These are phyloP conservation scores for Brassica balearica DNA, from an alignment of 441 rosid genomes.

Conservation along the genomic window DNA sequence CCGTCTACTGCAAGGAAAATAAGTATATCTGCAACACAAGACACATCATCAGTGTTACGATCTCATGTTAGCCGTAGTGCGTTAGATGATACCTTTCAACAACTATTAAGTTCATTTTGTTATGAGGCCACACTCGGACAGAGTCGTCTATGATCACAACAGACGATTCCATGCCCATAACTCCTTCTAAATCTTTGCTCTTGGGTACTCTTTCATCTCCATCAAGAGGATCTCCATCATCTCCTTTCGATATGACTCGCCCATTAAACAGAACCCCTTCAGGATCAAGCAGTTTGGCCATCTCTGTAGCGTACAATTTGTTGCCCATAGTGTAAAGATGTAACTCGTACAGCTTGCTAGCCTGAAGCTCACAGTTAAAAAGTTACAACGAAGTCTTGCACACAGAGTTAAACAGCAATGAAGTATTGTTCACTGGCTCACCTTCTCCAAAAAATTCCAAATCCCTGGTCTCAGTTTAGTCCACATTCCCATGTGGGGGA, in stretches of 20 bases:
- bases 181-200: constrained; percentile 99
- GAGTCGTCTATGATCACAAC: constrained; percentile 98
- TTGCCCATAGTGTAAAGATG: constrained; percentile 99
- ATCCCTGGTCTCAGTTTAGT: constrained; percentile 98
- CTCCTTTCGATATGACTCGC: constrained; percentile 96
- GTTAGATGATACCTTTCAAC: constrained; percentile 78
- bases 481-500: constrained; percentile 99
- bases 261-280: constrained; percentile 86
- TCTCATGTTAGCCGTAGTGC: constrained; percentile 4
- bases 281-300: constrained; percentile 99
- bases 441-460: constrained; percentile 98
- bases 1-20: constrained; percentile 96
- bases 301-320: constrained; percentile 97
- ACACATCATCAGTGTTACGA: background rate
- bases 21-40: constrained; percentile 73
- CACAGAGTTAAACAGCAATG: constrained; percentile 9
- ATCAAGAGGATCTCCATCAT: constrained; percentile 83
- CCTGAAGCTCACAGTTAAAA: constrained; percentile 56
- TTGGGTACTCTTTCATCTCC: constrained; percentile 93
- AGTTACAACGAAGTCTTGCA: constrained; percentile 27
- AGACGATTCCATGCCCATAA: constrained; percentile 95
- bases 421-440: constrained; percentile 28
- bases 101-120: constrained; percentile 86
- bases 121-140: constrained; percentile 96
- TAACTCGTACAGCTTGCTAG: constrained; percentile 84